Conservation (phyloP, 1,284 basidiomycete species). For the Fomitiporia mediterranea region DNA sequence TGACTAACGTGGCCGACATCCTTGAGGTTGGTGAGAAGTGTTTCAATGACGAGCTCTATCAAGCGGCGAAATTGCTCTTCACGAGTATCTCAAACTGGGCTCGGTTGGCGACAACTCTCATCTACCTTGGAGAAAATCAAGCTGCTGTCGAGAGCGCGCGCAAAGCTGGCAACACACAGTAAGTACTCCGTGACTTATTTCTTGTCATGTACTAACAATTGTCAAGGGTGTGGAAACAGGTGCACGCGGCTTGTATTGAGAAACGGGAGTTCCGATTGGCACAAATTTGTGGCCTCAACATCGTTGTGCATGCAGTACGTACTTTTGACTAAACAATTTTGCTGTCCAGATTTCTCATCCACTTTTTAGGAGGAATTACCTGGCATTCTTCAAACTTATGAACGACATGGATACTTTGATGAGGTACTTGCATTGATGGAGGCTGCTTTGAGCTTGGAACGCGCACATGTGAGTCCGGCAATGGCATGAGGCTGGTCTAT, state of each 20-base stretch:
- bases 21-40: constrained; percentile 98
- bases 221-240: constrained; percentile 97
- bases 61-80: constrained; percentile 95
- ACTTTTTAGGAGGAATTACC: constrained; percentile 76
- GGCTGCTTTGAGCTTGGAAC: constrained; percentile 91
- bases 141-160: constrained; percentile 97
- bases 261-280: constrained; percentile 96
- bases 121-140: constrained; percentile 98
- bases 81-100: constrained; percentile 99
- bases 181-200: constrained; percentile 28
- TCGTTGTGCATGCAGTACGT: constrained; percentile 85
- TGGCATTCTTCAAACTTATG: constrained; percentile 81
- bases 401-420: constrained; percentile 90
- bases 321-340: background rate
- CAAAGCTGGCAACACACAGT: constrained; percentile 99
- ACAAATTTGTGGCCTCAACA: constrained; percentile 97
- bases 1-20: constrained; percentile 99
- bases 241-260: constrained; percentile 97
- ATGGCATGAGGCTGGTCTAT: background rate
- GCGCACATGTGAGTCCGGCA: constrained; percentile 77
- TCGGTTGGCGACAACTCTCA: constrained; percentile 93
- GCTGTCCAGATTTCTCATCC: constrained; percentile 9
- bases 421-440: constrained; percentile 91
- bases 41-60: constrained; percentile 97
- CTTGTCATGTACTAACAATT: constrained; percentile 19